Conservation (phyloP, 805 yeast species). For the Grigorovia transvaalensis region DNA sequence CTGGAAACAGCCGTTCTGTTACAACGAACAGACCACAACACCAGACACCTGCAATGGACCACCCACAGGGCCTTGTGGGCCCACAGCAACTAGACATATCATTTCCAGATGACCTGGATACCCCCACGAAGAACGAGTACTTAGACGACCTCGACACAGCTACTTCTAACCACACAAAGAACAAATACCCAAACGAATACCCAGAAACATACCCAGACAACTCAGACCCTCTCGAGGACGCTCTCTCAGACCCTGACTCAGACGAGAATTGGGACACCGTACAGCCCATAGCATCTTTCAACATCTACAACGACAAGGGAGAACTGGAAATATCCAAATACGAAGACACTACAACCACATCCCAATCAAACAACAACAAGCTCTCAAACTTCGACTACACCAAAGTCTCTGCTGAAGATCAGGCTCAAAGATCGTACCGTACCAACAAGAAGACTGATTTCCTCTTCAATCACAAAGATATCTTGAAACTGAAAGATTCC, state of each 20-base stretch:
- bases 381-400: slow-evolving; percentile 53
- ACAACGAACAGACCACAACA: too few species aligned
- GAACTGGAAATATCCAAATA: slow-evolving; percentile 39
- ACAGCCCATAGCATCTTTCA: slow-evolving; percentile 68
- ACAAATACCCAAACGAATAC: too few species aligned
- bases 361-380: not conserved
- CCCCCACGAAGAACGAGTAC: not conserved
- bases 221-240: too few species aligned
- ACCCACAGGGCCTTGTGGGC: too few species aligned
- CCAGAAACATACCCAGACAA: too few species aligned
- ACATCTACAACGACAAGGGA: slow-evolving; percentile 75
- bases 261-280: slow-evolving; percentile 68
- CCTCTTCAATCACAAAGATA: slow-evolving; percentile 34
- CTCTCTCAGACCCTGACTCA: slow-evolving; percentile 14
- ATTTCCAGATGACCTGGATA: not conserved
- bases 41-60: too few species aligned
- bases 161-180: too few species aligned
- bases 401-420: slow-evolving; percentile 77
- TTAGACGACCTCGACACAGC: too few species aligned
- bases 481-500: slow-evolving; percentile 11
- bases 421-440: slow-evolving; percentile 57
- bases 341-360: not conserved
- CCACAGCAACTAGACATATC: not conserved
- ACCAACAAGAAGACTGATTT: slow-evolving; percentile 49
- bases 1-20: too few species aligned